phyloP scores from a whole-genome alignment of 345 rosid species.

The Linum usitatissimum region DNA sequence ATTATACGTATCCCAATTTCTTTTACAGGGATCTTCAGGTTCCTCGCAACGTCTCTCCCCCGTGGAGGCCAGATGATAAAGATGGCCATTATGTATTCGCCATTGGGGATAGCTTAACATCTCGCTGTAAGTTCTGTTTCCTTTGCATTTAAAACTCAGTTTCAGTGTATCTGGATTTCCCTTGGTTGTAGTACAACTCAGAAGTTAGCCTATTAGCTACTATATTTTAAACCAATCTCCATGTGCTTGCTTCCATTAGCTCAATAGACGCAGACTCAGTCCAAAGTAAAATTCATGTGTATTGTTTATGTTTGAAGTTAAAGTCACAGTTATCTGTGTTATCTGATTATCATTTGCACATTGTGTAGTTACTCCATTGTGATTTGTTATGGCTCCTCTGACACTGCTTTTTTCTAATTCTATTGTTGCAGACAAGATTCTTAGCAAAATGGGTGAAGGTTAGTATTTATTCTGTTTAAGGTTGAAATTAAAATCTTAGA shows the following conservation, averaged over 20 bases:
- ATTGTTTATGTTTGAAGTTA: too few species aligned
- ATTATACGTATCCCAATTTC: slow-evolving; percentile 34
- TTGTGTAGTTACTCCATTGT: not conserved
- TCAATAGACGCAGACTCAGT: too few species aligned
- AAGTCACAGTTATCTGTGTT: too few species aligned
- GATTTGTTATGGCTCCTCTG: slow-evolving; percentile 13
- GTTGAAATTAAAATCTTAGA: not conserved
- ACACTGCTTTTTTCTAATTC: slow-evolving; percentile 6
- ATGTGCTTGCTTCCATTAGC: too few species aligned
- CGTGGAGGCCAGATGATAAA: slow-evolving; percentile 79
- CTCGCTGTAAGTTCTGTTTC: slow-evolving; percentile 39
- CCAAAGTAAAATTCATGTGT: too few species aligned
- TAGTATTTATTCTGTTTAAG: slow-evolving; percentile 8
- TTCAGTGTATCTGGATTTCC: not conserved
- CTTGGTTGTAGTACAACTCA: not conserved
- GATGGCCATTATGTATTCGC: slow-evolving; percentile 66
- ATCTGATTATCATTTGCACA: too few species aligned
- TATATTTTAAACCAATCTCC: too few species aligned
- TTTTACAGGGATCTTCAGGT: slow-evolving; percentile 31
- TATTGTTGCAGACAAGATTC: slow-evolving; percentile 53
- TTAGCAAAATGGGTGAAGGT: slow-evolving; percentile 89
- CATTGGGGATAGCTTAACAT: slow-evolving; percentile 55
- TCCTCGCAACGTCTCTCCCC: slow-evolving; percentile 48
- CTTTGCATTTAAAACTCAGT: not conserved
- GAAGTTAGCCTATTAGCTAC: not conserved